Percentiles rank a stretch among this genome's conserved stretches.
Evolutionary conservation across 1,139 yeast genomes (phyloP).

Genomic region (Pichia sp.): DNA sequence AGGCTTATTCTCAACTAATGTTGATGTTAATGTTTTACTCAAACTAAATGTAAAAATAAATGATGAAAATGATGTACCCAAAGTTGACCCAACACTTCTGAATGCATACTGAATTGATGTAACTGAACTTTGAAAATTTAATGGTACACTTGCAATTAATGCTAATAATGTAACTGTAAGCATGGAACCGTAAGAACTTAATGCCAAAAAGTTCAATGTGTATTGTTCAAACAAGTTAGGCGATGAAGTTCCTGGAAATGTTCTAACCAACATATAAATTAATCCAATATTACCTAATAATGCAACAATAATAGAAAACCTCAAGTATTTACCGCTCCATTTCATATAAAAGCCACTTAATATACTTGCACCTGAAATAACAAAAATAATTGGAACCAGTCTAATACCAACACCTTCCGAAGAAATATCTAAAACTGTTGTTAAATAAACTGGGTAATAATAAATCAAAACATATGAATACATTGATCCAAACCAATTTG

Average conservation of each 20-base stretch:
- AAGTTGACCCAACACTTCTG: constrained; percentile 48
- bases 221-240: constrained; percentile 31
- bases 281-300: constrained; percentile 27
- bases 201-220: constrained; percentile 33
- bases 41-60: constrained; percentile 41
- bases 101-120: constrained; percentile 52
- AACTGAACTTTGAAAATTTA: constrained; percentile 44
- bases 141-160: constrained; percentile 47
- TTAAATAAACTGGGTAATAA: constrained; percentile 32
- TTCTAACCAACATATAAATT: constrained; percentile 16
- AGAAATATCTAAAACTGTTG: constrained; percentile 28
- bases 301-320: constrained; percentile 24
- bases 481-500: constrained; percentile 38
- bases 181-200: constrained; percentile 40
- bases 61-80: constrained; percentile 45
- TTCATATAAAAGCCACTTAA: constrained; percentile 35
- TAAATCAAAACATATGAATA: constrained; percentile 29
- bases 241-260: constrained; percentile 19
- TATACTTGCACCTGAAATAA: constrained; percentile 30
- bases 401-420: constrained; percentile 35
- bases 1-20: constrained; percentile 26
- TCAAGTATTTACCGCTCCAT: constrained; percentile 32
- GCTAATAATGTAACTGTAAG: constrained; percentile 46
- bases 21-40: constrained; percentile 11
- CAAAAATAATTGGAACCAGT: constrained; percentile 32